Conservation (phyloP, 2,329 filamentous ascomycete genomes). For the Paracorniculantispora psalliotae region DNA sequence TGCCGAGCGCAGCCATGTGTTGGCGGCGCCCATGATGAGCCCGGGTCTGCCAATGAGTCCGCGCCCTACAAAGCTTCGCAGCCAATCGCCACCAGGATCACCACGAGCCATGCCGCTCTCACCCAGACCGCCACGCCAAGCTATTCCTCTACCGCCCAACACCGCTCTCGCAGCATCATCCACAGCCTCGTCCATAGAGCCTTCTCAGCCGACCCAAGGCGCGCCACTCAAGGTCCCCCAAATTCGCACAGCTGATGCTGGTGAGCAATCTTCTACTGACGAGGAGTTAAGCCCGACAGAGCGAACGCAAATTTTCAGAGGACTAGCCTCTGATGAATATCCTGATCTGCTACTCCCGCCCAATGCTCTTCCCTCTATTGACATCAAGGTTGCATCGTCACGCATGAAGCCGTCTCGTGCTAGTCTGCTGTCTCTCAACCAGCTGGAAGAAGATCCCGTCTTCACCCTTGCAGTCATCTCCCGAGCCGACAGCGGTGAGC, state of each 20-base stretch:
- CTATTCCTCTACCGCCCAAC: slow-evolving; percentile 66
- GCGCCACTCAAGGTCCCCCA: slow-evolving; percentile 11
- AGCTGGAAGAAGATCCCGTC: slow-evolving; percentile 85
- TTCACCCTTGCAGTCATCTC: slow-evolving; percentile 86
- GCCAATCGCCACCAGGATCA: slow-evolving; percentile 65
- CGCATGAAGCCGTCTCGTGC: slow-evolving; percentile 88
- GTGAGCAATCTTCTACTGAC: slow-evolving; percentile 22
- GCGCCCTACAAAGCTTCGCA: slow-evolving; percentile 48
- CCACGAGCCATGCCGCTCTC: slow-evolving; percentile 38
- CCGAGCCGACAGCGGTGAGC: slow-evolving; percentile 67
- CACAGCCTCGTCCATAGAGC: slow-evolving; percentile 15
- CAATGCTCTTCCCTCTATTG: slow-evolving; percentile 80
- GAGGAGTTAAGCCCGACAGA: slow-evolving; percentile 35
- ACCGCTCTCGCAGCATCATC: slow-evolving; percentile 58
- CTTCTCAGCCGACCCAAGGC: slow-evolving; percentile 2
- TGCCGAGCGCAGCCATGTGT: slow-evolving; percentile 29
- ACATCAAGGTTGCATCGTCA: slow-evolving; percentile 85
- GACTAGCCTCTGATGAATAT: slow-evolving; percentile 79
- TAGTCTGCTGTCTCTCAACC: slow-evolving; percentile 74
- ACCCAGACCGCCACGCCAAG: slow-evolving; percentile 63
- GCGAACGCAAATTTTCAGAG: slow-evolving; percentile 61
- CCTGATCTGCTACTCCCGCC: slow-evolving; percentile 81
- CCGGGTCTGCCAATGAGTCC: slow-evolving; percentile 57
- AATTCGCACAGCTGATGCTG: slow-evolving; percentile 28
- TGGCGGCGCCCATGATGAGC: slow-evolving; percentile 47